Evolutionary conservation across 305 asterid genomes (phyloP).

Genomic region (Fraxinus dipetala): DNA sequence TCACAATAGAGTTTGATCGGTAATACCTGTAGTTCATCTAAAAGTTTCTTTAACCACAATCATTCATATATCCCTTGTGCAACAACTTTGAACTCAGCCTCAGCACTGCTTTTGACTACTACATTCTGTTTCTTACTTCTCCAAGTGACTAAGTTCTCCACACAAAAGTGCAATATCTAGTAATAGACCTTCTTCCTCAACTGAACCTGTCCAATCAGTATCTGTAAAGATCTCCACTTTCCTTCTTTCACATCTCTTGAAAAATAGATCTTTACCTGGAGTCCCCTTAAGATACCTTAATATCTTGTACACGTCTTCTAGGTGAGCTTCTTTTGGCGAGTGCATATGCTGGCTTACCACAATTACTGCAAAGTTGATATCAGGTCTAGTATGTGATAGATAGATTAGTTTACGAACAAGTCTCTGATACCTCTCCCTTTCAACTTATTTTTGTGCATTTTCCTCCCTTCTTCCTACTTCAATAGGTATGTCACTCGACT

Average conservation of each 20-base stretch:
- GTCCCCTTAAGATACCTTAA: not conserved
- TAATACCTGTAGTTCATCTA: not conserved
- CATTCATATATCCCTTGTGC: not conserved
- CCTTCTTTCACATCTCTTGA: not conserved
- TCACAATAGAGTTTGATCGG: not conserved
- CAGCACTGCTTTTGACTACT: not conserved
- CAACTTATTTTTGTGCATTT: not conserved
- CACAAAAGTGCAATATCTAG: not conserved
- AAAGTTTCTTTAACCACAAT: not conserved
- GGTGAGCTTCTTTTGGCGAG: not conserved
- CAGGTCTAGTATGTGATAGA: not conserved
- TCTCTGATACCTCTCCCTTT: not conserved
- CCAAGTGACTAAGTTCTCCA: not conserved
- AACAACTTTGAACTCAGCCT: not conserved
- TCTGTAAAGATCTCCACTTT: not conserved
- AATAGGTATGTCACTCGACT: not conserved
- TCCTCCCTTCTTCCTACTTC: not conserved
- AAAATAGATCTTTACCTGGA: not conserved
- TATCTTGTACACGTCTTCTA: not conserved
- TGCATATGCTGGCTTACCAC: not conserved
- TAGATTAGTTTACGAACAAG: not conserved
- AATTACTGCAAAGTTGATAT: too few species aligned
- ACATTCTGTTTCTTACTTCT: not conserved
- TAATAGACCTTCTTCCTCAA: not conserved
- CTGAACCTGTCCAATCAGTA: not conserved